Percentiles rank a stretch among this genome's conserved stretches.
Evolutionary conservation across 164 flowering plant genomes (phyloP).

Genomic region (Magnolia changhungtana): DNA sequence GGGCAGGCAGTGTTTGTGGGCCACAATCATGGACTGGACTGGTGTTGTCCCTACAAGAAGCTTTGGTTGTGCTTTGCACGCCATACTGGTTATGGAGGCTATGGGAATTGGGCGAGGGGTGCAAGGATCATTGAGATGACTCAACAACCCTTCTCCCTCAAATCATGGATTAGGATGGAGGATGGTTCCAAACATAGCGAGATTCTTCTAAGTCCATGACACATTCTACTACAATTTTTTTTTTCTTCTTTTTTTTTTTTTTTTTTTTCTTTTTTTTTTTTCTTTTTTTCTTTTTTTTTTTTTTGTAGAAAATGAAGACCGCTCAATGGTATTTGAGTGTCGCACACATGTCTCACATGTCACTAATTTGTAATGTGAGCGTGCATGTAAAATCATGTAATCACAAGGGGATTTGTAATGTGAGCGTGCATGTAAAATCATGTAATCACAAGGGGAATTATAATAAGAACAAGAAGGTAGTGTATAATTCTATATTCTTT

Average conservation of each 20-base stretch:
- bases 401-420: too few relatives aligned
- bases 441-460: too few relatives aligned
- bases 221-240: not conserved
- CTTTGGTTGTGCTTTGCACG: conserved; percentile 90
- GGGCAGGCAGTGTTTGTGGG: conserved; percentile 86
- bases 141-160: conserved; percentile 54
- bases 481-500: too few relatives aligned
- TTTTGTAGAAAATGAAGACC: not conserved
- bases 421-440: too few relatives aligned
- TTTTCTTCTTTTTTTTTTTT: not conserved
- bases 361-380: too few relatives aligned
- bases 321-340: not conserved
- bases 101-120: conserved; percentile 82
- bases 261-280: too few relatives aligned
- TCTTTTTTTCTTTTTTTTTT: not conserved
- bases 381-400: too few relatives aligned
- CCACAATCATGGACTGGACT: conserved; percentile 88
- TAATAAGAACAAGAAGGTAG: too few relatives aligned
- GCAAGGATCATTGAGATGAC: conserved; percentile 69
- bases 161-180: conserved; percentile 94
- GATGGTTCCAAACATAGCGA: conserved; percentile 62
- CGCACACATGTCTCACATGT: not conserved
- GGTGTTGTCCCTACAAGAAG: conserved; percentile 83
- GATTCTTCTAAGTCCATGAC: conserved; percentile 39
- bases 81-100: conserved; percentile 93